A percentile compares a stretch with the other conserved stretches of the same genome.
Evolutionary conservation across 2,329 filamentous ascomycete species (phyloP).

Genomic region (Chrysosporium queenslandicum): DNA sequence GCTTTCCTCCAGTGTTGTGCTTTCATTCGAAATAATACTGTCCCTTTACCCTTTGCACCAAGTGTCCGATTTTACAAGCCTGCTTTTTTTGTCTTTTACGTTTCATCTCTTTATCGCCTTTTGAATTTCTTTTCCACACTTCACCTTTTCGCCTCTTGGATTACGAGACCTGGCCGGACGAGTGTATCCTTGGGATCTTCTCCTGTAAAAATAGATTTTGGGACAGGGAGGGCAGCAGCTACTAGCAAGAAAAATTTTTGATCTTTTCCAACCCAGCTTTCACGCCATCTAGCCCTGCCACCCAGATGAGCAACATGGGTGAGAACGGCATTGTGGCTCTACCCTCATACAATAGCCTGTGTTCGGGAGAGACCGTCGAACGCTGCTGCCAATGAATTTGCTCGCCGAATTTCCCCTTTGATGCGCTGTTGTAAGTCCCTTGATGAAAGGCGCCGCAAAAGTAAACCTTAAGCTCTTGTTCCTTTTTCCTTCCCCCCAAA

Average conservation of each 20-base stretch:
- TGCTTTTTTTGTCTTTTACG: conserved; percentile 9
- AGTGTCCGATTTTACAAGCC: not conserved
- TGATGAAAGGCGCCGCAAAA: too few relatives aligned
- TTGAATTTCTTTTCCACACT: conserved; percentile 18
- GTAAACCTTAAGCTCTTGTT: too few relatives aligned
- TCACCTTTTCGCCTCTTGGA: conserved; percentile 19
- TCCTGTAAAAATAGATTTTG: conserved; percentile 28
- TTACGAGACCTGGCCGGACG: not conserved
- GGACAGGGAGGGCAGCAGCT: not conserved
- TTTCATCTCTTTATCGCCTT: conserved; percentile 11
- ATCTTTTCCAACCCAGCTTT: not conserved
- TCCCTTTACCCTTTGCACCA: not conserved
- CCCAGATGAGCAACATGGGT: not conserved
- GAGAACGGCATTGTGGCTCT: not conserved
- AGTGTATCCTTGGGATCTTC: conserved; percentile 14
- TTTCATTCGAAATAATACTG: conserved; percentile 14
- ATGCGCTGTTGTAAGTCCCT: too few relatives aligned
- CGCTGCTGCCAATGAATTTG: too few relatives aligned
- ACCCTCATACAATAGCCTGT: not conserved
- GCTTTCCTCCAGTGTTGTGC: conserved; percentile 13
- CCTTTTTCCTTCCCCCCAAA: too few relatives aligned
- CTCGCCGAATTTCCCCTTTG: too few relatives aligned
- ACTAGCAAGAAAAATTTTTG: not conserved
- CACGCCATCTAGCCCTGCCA: not conserved
- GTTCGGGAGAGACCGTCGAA: not conserved